Percentiles rank a stretch among this genome's conserved stretches.
Conservation (phyloP, 257 asterid species). For the Phtheirospermum japonicum region DNA sequence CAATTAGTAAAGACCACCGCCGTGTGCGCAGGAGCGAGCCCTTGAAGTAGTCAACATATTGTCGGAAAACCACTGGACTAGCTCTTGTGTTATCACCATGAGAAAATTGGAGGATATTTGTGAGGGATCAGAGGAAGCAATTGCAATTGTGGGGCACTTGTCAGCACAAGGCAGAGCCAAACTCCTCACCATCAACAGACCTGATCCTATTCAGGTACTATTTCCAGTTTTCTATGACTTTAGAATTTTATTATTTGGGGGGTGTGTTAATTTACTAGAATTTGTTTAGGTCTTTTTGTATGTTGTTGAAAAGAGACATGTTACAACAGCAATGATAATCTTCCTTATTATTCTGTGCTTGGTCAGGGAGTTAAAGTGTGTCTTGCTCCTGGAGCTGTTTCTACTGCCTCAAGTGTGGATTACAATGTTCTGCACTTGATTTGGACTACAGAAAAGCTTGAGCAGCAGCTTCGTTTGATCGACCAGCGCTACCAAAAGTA, state of each 20-base stretch:
- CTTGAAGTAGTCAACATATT: constrained; percentile 48
- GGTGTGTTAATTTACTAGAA: background rate
- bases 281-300: too few species aligned
- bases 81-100: constrained; percentile 64
- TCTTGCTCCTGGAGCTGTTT: constrained; percentile 53
- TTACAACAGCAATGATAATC: background rate
- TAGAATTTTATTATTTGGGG: too few species aligned
- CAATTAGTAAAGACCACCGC: background rate
- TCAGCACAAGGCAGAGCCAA: too few species aligned
- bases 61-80: constrained; percentile 69
- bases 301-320: too few species aligned
- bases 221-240: too few species aligned
- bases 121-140: constrained; percentile 57
- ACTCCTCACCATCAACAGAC: too few species aligned
- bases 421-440: too few species aligned
- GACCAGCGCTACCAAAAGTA: too few species aligned
- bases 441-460: too few species aligned
- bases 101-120: constrained; percentile 60
- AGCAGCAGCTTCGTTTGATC: too few species aligned
- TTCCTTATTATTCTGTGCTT: constrained; percentile 1
- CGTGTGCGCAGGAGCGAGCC: constrained; percentile 48
- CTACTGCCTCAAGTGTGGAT: too few species aligned
- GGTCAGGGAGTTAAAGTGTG: constrained; percentile 77
- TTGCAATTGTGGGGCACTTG: constrained; percentile 63
- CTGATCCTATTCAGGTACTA: too few species aligned